Evolutionary conservation across 495 filamentous ascomycete genomes (phyloP), one percentile per base, ranked within the genome.

Genomic region (Pyronema omphalodes): DNA sequence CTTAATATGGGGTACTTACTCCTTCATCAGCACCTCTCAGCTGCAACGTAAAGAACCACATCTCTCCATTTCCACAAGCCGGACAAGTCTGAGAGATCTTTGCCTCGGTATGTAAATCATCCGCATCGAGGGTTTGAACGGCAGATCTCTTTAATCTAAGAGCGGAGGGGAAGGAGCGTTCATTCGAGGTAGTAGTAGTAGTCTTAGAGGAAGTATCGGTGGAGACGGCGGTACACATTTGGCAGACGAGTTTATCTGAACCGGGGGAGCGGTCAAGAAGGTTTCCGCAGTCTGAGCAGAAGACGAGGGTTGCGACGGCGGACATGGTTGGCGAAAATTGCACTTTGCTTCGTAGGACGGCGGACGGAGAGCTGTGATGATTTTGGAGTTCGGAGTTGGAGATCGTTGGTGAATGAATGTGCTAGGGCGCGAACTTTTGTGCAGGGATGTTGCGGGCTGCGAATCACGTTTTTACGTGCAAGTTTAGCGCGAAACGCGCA

Each of bases 1-100:
- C 6, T 5, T 1, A 52, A 5, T n/a, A 8, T 37, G 19, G 8
- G 33, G 35, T 23, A 44, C 57, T 53, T 35, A 58, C 57, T 37
- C 93, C 93, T 76, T 96, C 93, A 67, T 96, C 91, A 4, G 91
- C 93, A 71, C 86, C 81, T 54, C 89, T 77, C 65, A 94, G 70
- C 66, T 98, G 93, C 47, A 86, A 76, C 3, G 85, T 81, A 33
- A 81, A 84, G 66, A 77, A 96, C 63, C 79, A 83, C 68, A 96
- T 85, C 62, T 94, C 83, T 44, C 76, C 79, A 50, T 78, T 74
- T 6, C 82, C 87, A 66, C 89, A 96, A 58, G 83, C 78, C 8
- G 80, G 75, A 61, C 91, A 96, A 17, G 79, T 78, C 54, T 72
- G 72, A 8, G 77, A 67, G 56, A 80, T 81, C 34, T 81, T 73